These are phyloP conservation scores for Dothistroma septosporum DNA, from an alignment of 2,329 filamentous ascomycete species.

Conservation along the genomic window DNA sequence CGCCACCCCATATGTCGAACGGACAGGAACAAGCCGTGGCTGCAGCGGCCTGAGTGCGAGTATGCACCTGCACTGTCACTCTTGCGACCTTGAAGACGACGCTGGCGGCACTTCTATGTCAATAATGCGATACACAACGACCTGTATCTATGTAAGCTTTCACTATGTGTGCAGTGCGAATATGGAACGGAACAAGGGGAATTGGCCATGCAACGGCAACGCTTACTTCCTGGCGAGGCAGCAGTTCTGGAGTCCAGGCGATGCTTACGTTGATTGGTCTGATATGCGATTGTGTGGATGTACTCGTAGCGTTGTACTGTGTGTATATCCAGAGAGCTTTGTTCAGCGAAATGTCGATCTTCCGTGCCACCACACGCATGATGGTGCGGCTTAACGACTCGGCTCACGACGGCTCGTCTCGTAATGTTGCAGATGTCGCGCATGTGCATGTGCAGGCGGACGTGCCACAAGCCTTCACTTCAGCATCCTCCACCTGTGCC, in stretches of 20 bases:
- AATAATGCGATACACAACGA: background rate
- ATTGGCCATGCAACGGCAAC: background rate
- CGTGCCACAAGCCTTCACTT: background rate
- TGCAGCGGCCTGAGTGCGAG: background rate
- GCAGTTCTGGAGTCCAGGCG: slow-evolving; percentile 3
- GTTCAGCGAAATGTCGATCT: background rate
- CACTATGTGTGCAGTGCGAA: background rate
- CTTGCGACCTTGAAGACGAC: background rate
- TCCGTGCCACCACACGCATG: background rate
- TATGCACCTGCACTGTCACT: background rate
- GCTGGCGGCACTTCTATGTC: background rate
- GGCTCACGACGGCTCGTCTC: background rate
- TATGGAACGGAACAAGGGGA: background rate
- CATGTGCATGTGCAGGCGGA: background rate
- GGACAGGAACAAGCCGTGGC: slow-evolving; percentile 23
- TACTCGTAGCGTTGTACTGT: background rate
- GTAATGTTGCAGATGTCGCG: background rate
- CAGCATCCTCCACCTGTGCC: background rate
- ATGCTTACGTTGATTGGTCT: background rate
- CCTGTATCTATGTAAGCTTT: slow-evolving; percentile 1
- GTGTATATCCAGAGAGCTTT: background rate
- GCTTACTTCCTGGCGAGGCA: background rate
- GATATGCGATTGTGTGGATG: background rate
- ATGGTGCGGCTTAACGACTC: background rate
- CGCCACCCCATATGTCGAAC: slow-evolving; percentile 36